Conservation (phyloP, 169 alveolate species). For the Toxoplasma gondii region DNA sequence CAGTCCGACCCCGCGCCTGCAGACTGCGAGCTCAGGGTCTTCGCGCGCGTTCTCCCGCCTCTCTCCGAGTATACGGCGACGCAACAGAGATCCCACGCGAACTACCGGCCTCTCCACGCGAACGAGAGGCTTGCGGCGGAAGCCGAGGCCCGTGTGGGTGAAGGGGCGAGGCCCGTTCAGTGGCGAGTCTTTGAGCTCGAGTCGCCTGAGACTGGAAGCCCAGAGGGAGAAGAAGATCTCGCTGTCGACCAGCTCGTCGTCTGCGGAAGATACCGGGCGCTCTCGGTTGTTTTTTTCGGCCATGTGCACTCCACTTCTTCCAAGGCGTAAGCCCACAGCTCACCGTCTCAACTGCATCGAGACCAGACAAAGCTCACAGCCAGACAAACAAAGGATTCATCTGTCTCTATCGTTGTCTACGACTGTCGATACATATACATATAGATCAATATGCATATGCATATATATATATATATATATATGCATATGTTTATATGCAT, state of each 20-base stretch:
- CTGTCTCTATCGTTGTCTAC: no score
- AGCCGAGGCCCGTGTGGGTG: background rate
- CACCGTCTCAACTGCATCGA: background rate
- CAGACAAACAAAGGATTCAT: no score
- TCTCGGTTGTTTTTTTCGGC: constrained; percentile 4
- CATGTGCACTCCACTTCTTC: background rate
- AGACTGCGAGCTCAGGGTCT: background rate
- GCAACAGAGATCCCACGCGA: background rate
- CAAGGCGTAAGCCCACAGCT: background rate
- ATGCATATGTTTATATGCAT: background rate
- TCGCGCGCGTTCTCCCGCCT: background rate
- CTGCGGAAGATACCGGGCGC: background rate
- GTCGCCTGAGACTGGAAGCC: background rate
- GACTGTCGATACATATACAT: no score
- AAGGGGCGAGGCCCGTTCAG: background rate
- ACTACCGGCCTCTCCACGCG: background rate
- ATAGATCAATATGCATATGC: background rate
- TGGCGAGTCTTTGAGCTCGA: background rate
- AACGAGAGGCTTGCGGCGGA: background rate
- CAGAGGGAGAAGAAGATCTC: background rate
- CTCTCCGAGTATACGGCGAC: background rate
- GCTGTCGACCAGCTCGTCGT: background rate
- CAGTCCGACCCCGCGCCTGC: background rate
- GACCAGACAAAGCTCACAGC: background rate
- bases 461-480: background rate